These are phyloP conservation scores for Hygrophila difformis DNA, from an alignment of 257 asterid genomes.

Conservation along the genomic window DNA sequence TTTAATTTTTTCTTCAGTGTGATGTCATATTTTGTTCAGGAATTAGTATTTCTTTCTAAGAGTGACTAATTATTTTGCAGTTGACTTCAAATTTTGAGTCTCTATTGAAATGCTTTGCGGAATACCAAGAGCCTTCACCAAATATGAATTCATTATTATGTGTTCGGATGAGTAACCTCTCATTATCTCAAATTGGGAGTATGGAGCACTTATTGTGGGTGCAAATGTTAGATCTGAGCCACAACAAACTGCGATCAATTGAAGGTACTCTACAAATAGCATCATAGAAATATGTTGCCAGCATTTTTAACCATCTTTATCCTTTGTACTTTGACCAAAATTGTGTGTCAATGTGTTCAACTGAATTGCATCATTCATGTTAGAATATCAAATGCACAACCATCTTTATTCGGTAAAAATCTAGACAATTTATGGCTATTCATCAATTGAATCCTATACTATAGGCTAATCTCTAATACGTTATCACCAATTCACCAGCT, in stretches of 20 bases:
- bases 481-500: no score
- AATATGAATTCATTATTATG: conserved; percentile 21
- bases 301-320: conserved; percentile 2
- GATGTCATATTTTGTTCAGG: not conserved
- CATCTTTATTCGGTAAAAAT: not conserved
- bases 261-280: conserved; percentile 49
- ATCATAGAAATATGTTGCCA: conserved; percentile 1
- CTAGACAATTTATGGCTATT: conserved; percentile 1
- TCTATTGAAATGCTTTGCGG: conserved; percentile 32
- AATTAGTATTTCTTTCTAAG: not conserved
- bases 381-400: not conserved
- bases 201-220: conserved; percentile 79
- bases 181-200: conserved; percentile 64
- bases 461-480: not conserved
- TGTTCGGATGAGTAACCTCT: conserved; percentile 53
- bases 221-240: conserved; percentile 85
- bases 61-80: conserved; percentile 38
- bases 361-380: not conserved
- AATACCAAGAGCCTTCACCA: conserved; percentile 46
- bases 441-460: not conserved
- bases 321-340: not conserved
- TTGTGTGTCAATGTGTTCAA: conserved; percentile 1
- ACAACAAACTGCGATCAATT: conserved; percentile 68
- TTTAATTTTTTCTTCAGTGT: no score
- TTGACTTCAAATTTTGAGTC: conserved; percentile 41